These are phyloP conservation scores for Condylostoma magnum DNA, from an alignment of 169 alveolate genomes.

Conservation along the genomic window DNA sequence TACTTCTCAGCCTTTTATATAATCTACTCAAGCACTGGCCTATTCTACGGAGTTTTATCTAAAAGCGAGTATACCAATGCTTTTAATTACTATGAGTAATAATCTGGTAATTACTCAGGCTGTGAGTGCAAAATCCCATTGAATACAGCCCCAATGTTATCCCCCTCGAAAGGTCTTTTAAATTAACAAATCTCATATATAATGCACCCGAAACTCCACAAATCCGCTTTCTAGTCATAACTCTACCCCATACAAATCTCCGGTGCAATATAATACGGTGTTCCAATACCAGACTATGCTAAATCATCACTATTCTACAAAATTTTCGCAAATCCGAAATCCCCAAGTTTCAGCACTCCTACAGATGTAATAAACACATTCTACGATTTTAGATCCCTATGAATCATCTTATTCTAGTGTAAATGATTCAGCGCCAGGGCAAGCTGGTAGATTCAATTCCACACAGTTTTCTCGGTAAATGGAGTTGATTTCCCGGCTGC, in stretches of 20 bases:
- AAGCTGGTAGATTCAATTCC: slow-evolving; percentile 71
- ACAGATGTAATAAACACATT: slow-evolving; percentile 73
- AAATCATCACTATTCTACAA: slow-evolving; percentile 61
- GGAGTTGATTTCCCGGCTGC: slow-evolving; percentile 44
- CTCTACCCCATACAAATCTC: slow-evolving; percentile 73
- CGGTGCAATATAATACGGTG: slow-evolving; percentile 86
- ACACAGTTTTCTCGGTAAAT: slow-evolving; percentile 52
- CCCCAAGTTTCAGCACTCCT: slow-evolving; percentile 72
- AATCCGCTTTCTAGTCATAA: slow-evolving; percentile 60
- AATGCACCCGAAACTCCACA: slow-evolving; percentile 83
- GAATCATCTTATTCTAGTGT: slow-evolving; percentile 66
- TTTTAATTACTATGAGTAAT: neutral
- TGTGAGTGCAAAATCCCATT: neutral
- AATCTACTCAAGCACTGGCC: neutral
- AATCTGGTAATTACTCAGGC: slow-evolving; percentile 21
- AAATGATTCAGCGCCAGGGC: slow-evolving; percentile 74
- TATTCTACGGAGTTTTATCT: slow-evolving; percentile 1
- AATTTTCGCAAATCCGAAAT: slow-evolving; percentile 75
- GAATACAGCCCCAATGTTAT: neutral
- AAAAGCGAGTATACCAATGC: neutral
- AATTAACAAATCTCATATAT: slow-evolving; percentile 73
- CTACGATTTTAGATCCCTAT: slow-evolving; percentile 77
- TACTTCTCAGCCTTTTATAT: neutral
- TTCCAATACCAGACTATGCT: slow-evolving; percentile 85
- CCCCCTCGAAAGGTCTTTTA: slow-evolving; percentile 31